A percentile compares a stretch with the other conserved stretches of the same genome.
Conservation (phyloP, 495 filamentous ascomycete genomes). For the Gamarada debralockiae region DNA sequence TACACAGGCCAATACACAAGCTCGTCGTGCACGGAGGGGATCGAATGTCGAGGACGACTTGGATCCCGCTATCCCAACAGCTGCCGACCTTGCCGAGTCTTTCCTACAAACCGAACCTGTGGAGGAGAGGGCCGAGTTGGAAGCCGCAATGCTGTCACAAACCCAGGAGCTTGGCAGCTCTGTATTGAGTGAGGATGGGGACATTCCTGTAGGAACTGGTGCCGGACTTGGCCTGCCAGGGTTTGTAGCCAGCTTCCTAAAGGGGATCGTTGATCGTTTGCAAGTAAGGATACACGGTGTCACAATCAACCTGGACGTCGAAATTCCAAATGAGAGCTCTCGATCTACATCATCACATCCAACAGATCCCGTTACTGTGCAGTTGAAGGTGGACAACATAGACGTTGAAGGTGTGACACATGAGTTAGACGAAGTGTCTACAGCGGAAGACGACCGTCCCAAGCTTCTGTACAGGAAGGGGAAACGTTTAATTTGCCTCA, state of each 20-base stretch:
- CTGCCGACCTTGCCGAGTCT: slow-evolving; percentile 80
- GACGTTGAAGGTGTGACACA: slow-evolving; percentile 62
- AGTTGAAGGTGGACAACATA: slow-evolving; percentile 62
- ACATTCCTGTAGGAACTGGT: slow-evolving; percentile 63
- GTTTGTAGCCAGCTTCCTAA: slow-evolving; percentile 78
- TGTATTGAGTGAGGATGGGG: slow-evolving; percentile 51
- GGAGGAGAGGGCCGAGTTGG: slow-evolving; percentile 69
- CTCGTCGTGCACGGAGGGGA: not conserved
- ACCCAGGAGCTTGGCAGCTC: slow-evolving; percentile 60
- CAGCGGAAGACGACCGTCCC: slow-evolving; percentile 26
- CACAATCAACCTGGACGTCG: slow-evolving; percentile 55
- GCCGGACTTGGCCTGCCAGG: slow-evolving; percentile 70
- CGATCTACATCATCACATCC: slow-evolving; percentile 28
- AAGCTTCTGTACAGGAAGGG: slow-evolving; percentile 42
- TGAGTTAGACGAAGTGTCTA: slow-evolving; percentile 1
- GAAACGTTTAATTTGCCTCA: slow-evolving; percentile 61
- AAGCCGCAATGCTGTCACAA: slow-evolving; percentile 68
- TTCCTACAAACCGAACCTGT: slow-evolving; percentile 79
- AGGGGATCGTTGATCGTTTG: slow-evolving; percentile 77
- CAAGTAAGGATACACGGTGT: slow-evolving; percentile 62
- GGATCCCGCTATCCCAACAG: slow-evolving; percentile 60
- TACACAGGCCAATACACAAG: not conserved
- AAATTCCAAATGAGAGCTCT: slow-evolving; percentile 55
- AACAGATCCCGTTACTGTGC: slow-evolving; percentile 54
- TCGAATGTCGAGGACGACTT: slow-evolving; percentile 11